A percentile compares a stretch with the other conserved stretches of the same genome.
These are phyloP conservation scores for Globisporangium paroecandrum DNA, from an alignment of 352 stramenopile genomes.

Conservation along the genomic window DNA sequence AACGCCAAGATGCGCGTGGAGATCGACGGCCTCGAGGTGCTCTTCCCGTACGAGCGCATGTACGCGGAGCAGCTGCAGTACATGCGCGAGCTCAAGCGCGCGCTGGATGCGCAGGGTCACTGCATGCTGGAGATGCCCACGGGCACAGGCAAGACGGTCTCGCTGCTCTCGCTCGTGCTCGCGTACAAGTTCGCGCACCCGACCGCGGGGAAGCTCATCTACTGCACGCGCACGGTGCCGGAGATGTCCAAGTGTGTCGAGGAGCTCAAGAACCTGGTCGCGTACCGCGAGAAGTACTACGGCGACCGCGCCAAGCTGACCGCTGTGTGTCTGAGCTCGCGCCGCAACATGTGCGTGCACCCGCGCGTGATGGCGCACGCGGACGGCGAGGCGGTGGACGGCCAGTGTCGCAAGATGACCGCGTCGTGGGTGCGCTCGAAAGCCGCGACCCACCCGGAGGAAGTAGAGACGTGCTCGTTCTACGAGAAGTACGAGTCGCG, in stretches of 20 bases:
- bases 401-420: conserved; percentile 96
- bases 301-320: conserved; percentile 65
- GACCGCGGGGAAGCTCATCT: conserved; percentile 96
- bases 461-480: conserved; percentile 83
- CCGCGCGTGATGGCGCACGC: conserved; percentile 93
- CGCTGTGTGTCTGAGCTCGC: conserved; percentile 88
- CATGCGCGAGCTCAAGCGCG: conserved; percentile 98
- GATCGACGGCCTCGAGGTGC: conserved; percentile 96
- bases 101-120: conserved; percentile 96
- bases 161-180: conserved; percentile 95
- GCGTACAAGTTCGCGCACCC: conserved; percentile 94
- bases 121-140: conserved; percentile 99
- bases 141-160: conserved; percentile 98
- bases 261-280: conserved; percentile 95
- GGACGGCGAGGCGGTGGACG: conserved; percentile 96
- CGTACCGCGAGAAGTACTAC: conserved; percentile 67
- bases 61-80: conserved; percentile 99
- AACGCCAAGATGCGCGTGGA: conserved; percentile 85
- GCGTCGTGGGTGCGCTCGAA: conserved; percentile 95
- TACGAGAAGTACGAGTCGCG: conserved; percentile 89
- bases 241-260: conserved; percentile 99
- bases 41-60: conserved; percentile 97
- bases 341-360: conserved; percentile 99
- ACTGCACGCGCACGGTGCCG: conserved; percentile 99
- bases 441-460: conserved; percentile 28